Base-by-base conservation (phyloP, 2,329 filamentous ascomycete genomes). In the Magnaporthiopsis incrustans region DNA sequence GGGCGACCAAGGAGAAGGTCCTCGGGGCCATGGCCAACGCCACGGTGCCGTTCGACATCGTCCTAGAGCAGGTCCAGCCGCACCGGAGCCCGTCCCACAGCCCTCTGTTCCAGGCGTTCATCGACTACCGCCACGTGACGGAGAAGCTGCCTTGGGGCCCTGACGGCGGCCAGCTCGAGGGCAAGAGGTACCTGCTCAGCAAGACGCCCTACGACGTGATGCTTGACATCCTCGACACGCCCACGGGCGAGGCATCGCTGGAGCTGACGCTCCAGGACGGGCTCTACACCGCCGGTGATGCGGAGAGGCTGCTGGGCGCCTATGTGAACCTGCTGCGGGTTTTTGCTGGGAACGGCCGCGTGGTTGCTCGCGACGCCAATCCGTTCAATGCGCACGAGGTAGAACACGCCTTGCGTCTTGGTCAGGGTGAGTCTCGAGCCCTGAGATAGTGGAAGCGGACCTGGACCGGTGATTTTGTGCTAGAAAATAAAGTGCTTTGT, bases 81-180 rank as follows among this genome's bases (percentile, higher is more conserved):
- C 11, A 25, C 4, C 57, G 32, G n/a, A 60, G 15, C 26, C 11
- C 62, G 6, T 30, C 56, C 56, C 57, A 60, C 57, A 63, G 62
- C 35, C 62, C 62, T 10, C 7, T 63, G 32, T 63, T 63, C n/a
- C 62, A 63, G 33, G 35, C 53, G 4, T 59, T 63, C 12, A 59
- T 63, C 32, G 50, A 63, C 57, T 63, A 63, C 26, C 50, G 32
- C n/a, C 25, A 33, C 32, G 62, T 63, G 2, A 50, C 25, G 25
- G 56, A 50, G 4, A 59, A 26, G 25, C 32, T 59, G 4, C 18
- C 56, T 8, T 25, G 50, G 3, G 32, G 32, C 30, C 56, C 56
- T 15, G 32, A 25, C 4, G 15, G 59, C n/a, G 59, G 59, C 22
- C 15, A 25, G 26, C 22, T 63, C 3, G 18, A 63, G n/a, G 50